Evolutionary conservation across 1,284 basidiomycete species (phyloP).

Genomic region (Cryptococcus hybrid): DNA sequence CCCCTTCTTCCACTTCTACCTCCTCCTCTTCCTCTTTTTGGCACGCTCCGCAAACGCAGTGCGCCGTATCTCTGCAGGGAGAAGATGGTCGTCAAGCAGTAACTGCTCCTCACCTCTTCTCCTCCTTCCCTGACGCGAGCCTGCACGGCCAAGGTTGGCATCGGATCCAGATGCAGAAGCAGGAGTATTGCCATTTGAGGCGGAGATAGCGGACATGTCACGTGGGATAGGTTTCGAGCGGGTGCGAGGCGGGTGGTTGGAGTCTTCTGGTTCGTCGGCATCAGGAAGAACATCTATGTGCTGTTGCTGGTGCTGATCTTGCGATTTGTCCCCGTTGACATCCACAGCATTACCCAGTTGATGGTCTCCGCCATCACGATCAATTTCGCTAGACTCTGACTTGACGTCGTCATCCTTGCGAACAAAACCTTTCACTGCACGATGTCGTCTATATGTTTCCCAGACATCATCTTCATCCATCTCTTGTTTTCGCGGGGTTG

Average conservation of each 20-base stretch:
- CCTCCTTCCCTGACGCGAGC: slow-evolving; percentile 19
- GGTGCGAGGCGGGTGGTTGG: slow-evolving; percentile 18
- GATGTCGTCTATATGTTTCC: slow-evolving; percentile 25
- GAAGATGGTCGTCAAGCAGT: slow-evolving; percentile 40
- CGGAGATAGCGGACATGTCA: neutral
- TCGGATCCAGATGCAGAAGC: slow-evolving; percentile 9
- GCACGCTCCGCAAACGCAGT: slow-evolving; percentile 8
- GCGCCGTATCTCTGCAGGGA: slow-evolving; percentile 35
- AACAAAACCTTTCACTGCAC: slow-evolving; percentile 27
- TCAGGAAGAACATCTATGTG: neutral
- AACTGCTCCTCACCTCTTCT: slow-evolving; percentile 42
- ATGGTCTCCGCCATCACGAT: slow-evolving; percentile 11
- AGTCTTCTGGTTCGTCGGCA: slow-evolving; percentile 8
- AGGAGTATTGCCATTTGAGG: slow-evolving; percentile 13
- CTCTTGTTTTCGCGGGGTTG: slow-evolving; percentile 4
- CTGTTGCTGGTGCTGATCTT: neutral
- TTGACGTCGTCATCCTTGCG: slow-evolving; percentile 40
- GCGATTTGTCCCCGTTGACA: neutral
- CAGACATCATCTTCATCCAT: slow-evolving; percentile 2
- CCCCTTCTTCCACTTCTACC: slow-evolving; percentile 8
- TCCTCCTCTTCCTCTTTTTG: slow-evolving; percentile 14
- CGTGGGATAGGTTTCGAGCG: slow-evolving; percentile 7
- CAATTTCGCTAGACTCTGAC: slow-evolving; percentile 5
- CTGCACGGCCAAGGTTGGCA: slow-evolving; percentile 12
- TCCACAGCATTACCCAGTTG: neutral